Evolutionary conservation across 1,139 yeast genomes (phyloP).

Genomic region (Nakaseomyces kungkrabaensis): DNA sequence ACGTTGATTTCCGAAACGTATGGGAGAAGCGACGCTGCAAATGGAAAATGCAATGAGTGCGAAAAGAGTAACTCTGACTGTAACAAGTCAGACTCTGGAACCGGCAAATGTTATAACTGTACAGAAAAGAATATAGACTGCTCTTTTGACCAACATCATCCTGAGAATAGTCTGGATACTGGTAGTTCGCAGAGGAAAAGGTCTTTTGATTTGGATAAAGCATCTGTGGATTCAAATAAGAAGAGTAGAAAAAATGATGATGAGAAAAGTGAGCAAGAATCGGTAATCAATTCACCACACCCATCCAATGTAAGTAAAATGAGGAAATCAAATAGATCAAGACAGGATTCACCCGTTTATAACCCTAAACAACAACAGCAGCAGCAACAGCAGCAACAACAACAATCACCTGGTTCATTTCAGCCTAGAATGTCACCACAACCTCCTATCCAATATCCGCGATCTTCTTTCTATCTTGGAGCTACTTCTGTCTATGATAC

Average conservation of each 20-base stretch:
- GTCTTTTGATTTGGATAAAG: not conserved
- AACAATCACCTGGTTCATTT: not conserved
- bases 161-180: not conserved
- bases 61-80: not conserved
- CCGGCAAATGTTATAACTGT: not conserved
- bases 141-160: not conserved
- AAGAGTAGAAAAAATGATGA: not conserved
- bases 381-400: not conserved
- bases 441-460: constrained; percentile 46
- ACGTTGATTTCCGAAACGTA: not conserved
- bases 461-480: constrained; percentile 69
- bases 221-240: not conserved
- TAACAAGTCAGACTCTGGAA: not conserved
- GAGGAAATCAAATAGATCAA: not conserved
- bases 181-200: not conserved
- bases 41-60: not conserved
- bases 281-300: not conserved
- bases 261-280: not conserved
- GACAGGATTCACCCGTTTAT: not conserved
- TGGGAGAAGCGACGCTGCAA: not conserved
- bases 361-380: too few relatives aligned
- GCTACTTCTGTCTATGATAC: constrained; percentile 63
- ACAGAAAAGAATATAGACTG: not conserved
- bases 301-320: not conserved
- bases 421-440: constrained; percentile 29